These are phyloP conservation scores for Narthecium ossifragum DNA, from an alignment of 106 monocot species.

Conservation along the genomic window DNA sequence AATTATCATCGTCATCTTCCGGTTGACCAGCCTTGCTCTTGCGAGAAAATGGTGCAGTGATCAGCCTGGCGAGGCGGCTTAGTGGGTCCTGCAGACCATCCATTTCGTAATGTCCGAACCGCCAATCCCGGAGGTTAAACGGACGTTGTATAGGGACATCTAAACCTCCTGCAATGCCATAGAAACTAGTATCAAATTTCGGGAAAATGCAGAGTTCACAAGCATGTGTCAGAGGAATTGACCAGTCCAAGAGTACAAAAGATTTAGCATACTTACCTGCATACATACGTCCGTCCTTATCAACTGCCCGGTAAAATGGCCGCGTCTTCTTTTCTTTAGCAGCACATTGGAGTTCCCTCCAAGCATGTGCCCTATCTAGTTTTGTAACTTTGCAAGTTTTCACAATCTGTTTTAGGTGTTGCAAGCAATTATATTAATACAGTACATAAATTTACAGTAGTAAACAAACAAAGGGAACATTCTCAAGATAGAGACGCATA, in stretches of 20 bases:
- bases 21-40: constrained; percentile 19
- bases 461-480: too few species aligned
- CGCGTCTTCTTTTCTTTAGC: constrained; percentile 58
- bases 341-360: constrained; percentile 72
- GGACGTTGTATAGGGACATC: constrained; percentile 68
- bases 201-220: neutral
- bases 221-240: too few species aligned
- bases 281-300: constrained; percentile 76
- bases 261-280: too few species aligned
- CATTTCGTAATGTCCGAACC: constrained; percentile 94
- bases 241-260: too few species aligned
- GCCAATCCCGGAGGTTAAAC: constrained; percentile 64
- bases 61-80: constrained; percentile 33
- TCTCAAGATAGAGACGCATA: too few species aligned
- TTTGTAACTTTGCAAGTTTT: constrained; percentile 66
- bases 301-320: constrained; percentile 81
- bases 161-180: constrained; percentile 48
- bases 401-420: constrained; percentile 48
- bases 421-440: neutral
- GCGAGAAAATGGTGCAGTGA: constrained; percentile 27
- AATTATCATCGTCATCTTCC: constrained; percentile 30
- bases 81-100: constrained; percentile 89
- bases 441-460: too few species aligned
- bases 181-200: neutral
- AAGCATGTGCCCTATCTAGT: constrained; percentile 55